Conservation (phyloP, 805 yeast genomes). For the Teunomyces gatunensis region DNA sequence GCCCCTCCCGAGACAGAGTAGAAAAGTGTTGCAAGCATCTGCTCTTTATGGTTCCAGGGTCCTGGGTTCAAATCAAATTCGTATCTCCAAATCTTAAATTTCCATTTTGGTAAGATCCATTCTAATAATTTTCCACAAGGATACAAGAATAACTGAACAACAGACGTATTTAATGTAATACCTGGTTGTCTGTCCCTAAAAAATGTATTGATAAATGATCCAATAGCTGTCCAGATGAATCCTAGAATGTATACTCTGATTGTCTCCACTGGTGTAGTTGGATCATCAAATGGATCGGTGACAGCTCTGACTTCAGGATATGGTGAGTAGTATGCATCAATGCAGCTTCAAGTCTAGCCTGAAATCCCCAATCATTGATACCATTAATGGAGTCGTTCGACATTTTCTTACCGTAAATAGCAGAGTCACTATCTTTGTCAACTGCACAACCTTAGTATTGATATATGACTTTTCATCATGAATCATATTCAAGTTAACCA, state of each 20-base stretch:
- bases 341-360: conserved; percentile 36
- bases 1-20: conserved; percentile 31
- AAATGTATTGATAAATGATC: conserved; percentile 53
- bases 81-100: conserved; percentile 8
- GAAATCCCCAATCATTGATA: conserved; percentile 33
- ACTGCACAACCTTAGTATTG: no score
- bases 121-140: conserved; percentile 41
- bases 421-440: background rate
- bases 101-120: conserved; percentile 35
- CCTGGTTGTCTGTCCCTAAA: conserved; percentile 54
- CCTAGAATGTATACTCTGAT: conserved; percentile 55
- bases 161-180: conserved; percentile 41
- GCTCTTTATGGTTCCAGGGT: conserved; percentile 64
- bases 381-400: background rate
- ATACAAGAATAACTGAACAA: conserved; percentile 45
- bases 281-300: conserved; percentile 39
- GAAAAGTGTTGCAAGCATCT: conserved; percentile 56
- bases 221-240: conserved; percentile 51
- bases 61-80: conserved; percentile 49
- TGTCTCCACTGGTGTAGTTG: conserved; percentile 30
- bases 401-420: background rate
- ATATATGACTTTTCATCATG: background rate
- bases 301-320: conserved; percentile 41
- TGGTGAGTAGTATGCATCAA: conserved; percentile 38
- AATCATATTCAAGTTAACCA: background rate